phyloP scores from a whole-genome alignment of 2,329 filamentous ascomycete genomes.

The Arachnomyces sp. region DNA sequence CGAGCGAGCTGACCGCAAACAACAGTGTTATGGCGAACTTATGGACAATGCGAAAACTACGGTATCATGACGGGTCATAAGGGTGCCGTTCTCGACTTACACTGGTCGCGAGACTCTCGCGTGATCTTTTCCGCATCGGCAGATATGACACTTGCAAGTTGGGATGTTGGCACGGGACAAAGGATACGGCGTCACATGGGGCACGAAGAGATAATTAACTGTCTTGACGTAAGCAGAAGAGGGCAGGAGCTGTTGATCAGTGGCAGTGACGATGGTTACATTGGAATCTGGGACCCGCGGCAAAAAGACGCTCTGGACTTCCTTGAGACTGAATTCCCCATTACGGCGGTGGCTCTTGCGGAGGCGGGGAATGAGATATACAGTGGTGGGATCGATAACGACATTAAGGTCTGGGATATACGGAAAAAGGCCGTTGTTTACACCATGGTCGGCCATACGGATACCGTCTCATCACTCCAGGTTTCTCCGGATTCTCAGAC shows the following conservation, averaged over 20 bases:
- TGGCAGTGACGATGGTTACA: constrained; percentile 85
- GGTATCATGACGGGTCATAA: constrained; percentile 81
- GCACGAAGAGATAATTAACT: constrained; percentile 93
- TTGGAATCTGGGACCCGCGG: constrained; percentile 92
- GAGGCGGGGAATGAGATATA: constrained; percentile 95
- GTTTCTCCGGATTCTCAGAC: constrained; percentile 92
- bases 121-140: constrained; percentile 88
- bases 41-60: constrained; percentile 91
- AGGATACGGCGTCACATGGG: constrained; percentile 86
- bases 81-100: constrained; percentile 80
- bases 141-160: constrained; percentile 86
- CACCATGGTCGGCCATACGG: constrained; percentile 77
- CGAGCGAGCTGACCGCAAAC: not conserved
- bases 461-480: constrained; percentile 81
- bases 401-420: constrained; percentile 94
- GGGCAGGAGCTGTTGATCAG: constrained; percentile 87
- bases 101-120: constrained; percentile 92
- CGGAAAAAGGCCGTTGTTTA: constrained; percentile 85
- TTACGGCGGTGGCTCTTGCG: constrained; percentile 84
- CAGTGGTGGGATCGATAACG: constrained; percentile 90
- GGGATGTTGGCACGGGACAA: constrained; percentile 87
- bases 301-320: constrained; percentile 82
- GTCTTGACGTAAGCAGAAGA: constrained; percentile 76
- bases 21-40: constrained; percentile 87
- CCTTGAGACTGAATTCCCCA: constrained; percentile 82